Evolutionary conservation across 2,329 filamentous ascomycete species (phyloP), one percentile per base, ranked within the genome.

Genomic region (Neofusicoccum kwambonambiense): DNA sequence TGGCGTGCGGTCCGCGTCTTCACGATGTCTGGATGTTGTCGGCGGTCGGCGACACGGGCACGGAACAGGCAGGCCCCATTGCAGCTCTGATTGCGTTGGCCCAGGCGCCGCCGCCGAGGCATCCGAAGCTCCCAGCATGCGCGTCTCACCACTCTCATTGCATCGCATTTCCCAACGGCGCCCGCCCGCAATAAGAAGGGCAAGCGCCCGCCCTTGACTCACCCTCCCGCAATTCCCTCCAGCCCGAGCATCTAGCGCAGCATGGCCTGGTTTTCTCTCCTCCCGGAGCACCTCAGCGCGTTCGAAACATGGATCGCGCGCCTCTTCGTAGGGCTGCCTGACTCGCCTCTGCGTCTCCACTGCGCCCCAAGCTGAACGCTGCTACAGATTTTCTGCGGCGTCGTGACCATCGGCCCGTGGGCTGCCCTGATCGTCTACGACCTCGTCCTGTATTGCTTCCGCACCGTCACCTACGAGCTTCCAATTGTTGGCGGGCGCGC

Each of bases 221-320:
- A 17, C 35, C 47, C 41, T 17, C 58, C 60, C 37, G 41, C 50
- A 22, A 22, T 27, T 44, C 47, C 47, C 5, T 35, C 35, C 49
- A 22, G 19, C 15, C 62, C 12, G 31, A 49, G 27, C 15, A 8
- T 41, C 15, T 57, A 44, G 41, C 62, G 62, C 56, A 68, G 62
- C 57, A 90, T 90, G 88, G 83, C 84, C 50, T 84, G 86, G 80
- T 86, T 87, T 68, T 90, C 88, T 2, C 83, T 90, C 65, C 82
- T 90, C 39, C 88, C 88, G 1, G 78, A 82, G 17, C 79, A 83
- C 64, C 79, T 89, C 62, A 82, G 79, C 47, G 79, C 80, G 44
- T 73, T 89, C 61, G 88, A 90, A 73, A 83, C 81, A 60, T 90
- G 87, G 87, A 78, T 86, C 65, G 83, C 84, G 51, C 82, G 86